Conservation (phyloP, 306 rosid genomes). For the Biancaea sappan region DNA sequence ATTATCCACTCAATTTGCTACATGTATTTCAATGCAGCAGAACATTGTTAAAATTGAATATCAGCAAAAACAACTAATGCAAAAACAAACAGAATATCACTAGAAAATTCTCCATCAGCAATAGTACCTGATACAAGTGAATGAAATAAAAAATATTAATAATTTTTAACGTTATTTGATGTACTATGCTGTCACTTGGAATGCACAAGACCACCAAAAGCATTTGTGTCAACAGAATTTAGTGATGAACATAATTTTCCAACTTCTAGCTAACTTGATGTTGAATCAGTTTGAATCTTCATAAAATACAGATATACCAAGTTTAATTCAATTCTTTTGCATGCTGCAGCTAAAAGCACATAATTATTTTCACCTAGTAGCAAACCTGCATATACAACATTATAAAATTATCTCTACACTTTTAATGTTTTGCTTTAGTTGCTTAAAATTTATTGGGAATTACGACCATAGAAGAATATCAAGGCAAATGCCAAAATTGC, state of each 20-base stretch:
- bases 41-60: slow-evolving; percentile 2
- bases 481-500: slow-evolving; percentile 1
- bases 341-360: background rate
- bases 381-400: background rate
- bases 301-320: background rate
- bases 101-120: background rate
- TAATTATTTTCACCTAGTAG: background rate
- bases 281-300: slow-evolving; percentile 2
- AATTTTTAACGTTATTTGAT: background rate
- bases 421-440: background rate
- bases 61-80: background rate
- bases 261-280: background rate
- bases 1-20: background rate
- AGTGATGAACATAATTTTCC: background rate
- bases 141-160: background rate
- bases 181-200: background rate
- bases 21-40: background rate
- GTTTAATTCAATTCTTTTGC: background rate
- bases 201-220: background rate
- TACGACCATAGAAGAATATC: background rate
- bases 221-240: background rate
- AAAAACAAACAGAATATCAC: slow-evolving; percentile 1
- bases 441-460: background rate
- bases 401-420: background rate
- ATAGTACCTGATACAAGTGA: background rate